Evolutionary conservation across 306 rosid genomes (phyloP).

Genomic region (Ziziphus jujuba): DNA sequence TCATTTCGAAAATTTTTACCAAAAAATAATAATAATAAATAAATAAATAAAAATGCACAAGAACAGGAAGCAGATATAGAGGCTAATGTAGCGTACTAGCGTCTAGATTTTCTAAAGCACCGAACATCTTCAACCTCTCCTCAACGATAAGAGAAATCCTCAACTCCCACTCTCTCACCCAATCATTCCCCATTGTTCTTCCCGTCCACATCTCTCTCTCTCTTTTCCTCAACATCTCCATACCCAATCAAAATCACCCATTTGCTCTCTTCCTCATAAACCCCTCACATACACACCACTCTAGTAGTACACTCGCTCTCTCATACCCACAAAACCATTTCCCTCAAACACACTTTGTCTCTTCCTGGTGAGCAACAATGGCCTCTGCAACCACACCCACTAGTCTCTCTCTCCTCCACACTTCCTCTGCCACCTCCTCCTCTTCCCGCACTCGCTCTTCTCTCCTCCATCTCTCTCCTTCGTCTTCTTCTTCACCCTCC

Average conservation of each 20-base stretch:
- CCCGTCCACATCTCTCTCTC: constrained; percentile 57
- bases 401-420: constrained; percentile 62
- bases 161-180: constrained; percentile 38
- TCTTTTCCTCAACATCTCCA: constrained; percentile 20
- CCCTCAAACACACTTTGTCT: constrained; percentile 14
- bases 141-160: constrained; percentile 77
- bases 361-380: constrained; percentile 42
- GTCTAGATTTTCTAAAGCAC: constrained; percentile 25
- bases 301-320: background rate
- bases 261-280: constrained; percentile 21
- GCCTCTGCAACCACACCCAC: constrained; percentile 73
- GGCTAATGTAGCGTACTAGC: background rate
- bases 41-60: background rate
- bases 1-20: no score
- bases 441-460: constrained; percentile 40
- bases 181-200: constrained; percentile 44
- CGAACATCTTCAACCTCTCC: constrained; percentile 75
- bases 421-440: constrained; percentile 38
- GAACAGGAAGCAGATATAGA: background rate
- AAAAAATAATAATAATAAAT: background rate
- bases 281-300: constrained; percentile 10
- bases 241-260: constrained; percentile 19
- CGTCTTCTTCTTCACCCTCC: constrained; percentile 39
- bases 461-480: constrained; percentile 43
- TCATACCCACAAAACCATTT: background rate